These are phyloP conservation scores for Penicillium chermesinum DNA, from an alignment of 495 filamentous ascomycete genomes.

Conservation along the genomic window DNA sequence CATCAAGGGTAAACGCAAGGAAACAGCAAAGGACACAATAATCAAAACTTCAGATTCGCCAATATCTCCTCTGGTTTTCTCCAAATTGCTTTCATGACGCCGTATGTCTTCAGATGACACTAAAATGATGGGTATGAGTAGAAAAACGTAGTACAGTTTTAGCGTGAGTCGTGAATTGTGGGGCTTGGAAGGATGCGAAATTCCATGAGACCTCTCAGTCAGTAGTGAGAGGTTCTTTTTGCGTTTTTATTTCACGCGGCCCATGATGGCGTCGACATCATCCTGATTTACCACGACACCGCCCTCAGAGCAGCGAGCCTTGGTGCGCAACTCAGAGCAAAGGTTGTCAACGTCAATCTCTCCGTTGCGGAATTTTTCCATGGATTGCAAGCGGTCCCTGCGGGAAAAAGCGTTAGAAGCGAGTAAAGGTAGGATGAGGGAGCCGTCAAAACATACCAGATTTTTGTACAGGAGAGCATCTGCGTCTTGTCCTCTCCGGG, in stretches of 20 bases:
- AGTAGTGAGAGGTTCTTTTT: too few species aligned
- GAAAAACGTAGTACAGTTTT: conserved; percentile 18
- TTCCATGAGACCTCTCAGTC: conserved; percentile 1
- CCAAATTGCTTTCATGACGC: conserved; percentile 21
- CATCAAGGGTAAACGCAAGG: not conserved
- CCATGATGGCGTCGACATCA: conserved; percentile 80
- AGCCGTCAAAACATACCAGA: conserved; percentile 62
- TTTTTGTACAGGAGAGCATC: conserved; percentile 79
- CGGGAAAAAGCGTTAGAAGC: conserved; percentile 14
- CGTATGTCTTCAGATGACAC: conserved; percentile 25
- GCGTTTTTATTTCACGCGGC: conserved; percentile 37
- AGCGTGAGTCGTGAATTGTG: conserved; percentile 24
- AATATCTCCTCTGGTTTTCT: conserved; percentile 12
- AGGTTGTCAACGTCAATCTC: conserved; percentile 90
- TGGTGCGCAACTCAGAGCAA: conserved; percentile 89
- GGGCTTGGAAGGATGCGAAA: not conserved
- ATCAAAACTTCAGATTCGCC: conserved; percentile 1
- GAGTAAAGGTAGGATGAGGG: not conserved
- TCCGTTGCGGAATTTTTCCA: conserved; percentile 78
- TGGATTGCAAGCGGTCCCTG: conserved; percentile 91
- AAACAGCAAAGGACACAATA: conserved; percentile 3
- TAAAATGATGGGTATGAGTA: conserved; percentile 26
- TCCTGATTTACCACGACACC: conserved; percentile 88
- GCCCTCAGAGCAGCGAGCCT: conserved; percentile 90
- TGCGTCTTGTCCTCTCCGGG: conserved; percentile 58